Conservation (phyloP, 208 protist species). For the Trypanosomatidae sp. region DNA sequence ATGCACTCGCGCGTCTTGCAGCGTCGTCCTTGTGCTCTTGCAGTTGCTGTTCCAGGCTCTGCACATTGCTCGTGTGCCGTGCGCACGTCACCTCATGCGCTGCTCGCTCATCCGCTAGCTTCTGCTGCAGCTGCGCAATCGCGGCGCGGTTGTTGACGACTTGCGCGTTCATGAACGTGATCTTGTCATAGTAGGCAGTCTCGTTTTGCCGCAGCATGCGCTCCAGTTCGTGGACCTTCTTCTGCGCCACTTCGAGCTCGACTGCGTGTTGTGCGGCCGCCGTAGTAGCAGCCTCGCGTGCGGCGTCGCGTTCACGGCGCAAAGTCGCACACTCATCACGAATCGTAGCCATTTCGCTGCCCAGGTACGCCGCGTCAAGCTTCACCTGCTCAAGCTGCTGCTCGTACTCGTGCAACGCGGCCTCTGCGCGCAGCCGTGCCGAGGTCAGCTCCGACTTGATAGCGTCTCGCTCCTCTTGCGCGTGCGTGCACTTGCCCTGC, state of each 20-base stretch:
- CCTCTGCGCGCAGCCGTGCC: constrained; percentile 12
- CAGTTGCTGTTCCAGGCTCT: constrained; percentile 17
- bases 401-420: constrained; percentile 52
- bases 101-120: constrained; percentile 35
- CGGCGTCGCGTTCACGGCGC: constrained; percentile 15
- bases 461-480: constrained; percentile 32
- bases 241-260: constrained; percentile 45
- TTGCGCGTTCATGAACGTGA: constrained; percentile 83
- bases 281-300: constrained; percentile 9
- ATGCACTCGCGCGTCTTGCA: too few species aligned
- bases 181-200: constrained; percentile 70
- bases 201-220: constrained; percentile 41
- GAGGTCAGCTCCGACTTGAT: constrained; percentile 20
- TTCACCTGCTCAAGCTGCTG: constrained; percentile 72
- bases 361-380: constrained; percentile 70
- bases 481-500: constrained; percentile 14
- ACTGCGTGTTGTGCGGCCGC: constrained; percentile 22
- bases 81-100: too few species aligned
- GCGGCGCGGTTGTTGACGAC: constrained; percentile 63
- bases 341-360: constrained; percentile 38
- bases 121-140: constrained; percentile 47
- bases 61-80: constrained; percentile 13
- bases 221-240: constrained; percentile 53
- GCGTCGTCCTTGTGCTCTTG: constrained; percentile 16
- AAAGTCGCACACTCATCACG: constrained; percentile 16